A percentile compares a stretch with the other conserved stretches of the same genome.
Conservation (phyloP, 1,284 basidiomycete species). For the Phylloboletellus chloephorus region DNA sequence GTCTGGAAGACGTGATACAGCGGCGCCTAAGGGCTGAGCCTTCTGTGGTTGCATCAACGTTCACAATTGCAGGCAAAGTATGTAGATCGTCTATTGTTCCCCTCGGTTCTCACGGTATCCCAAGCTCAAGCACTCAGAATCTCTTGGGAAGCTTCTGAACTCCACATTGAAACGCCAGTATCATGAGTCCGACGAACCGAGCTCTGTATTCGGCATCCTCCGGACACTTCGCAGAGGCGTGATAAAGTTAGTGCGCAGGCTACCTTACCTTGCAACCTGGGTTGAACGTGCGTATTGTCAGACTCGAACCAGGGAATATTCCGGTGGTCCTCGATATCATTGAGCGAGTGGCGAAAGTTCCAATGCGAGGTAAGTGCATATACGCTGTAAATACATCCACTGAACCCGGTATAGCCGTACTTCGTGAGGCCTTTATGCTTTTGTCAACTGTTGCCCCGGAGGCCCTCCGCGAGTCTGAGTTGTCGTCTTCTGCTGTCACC, state of each 20-base stretch:
- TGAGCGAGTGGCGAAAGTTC: slow-evolving; percentile 27
- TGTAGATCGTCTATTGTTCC: slow-evolving; percentile 3
- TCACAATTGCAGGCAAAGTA: slow-evolving; percentile 21
- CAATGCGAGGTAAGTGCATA: slow-evolving; percentile 32
- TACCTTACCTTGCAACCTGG: slow-evolving; percentile 14
- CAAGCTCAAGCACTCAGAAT: slow-evolving; percentile 24
- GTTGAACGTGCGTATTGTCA: slow-evolving; percentile 27
- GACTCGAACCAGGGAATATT: slow-evolving; percentile 22
- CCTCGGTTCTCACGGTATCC: slow-evolving; percentile 10
- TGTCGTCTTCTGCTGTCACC: slow-evolving; percentile 36
- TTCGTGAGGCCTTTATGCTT: slow-evolving; percentile 49
- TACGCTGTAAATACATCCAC: neutral
- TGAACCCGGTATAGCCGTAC: slow-evolving; percentile 32
- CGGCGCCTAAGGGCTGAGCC: slow-evolving; percentile 14
- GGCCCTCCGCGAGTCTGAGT: slow-evolving; percentile 28
- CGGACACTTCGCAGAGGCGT: slow-evolving; percentile 19
- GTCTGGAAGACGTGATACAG: slow-evolving; percentile 32
- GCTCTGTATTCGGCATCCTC: slow-evolving; percentile 13
- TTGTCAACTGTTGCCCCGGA: slow-evolving; percentile 34
- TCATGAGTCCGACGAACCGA: slow-evolving; percentile 8
- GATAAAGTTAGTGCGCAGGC: slow-evolving; percentile 18
- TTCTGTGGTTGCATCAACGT: slow-evolving; percentile 9
- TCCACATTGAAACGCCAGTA: slow-evolving; percentile 16
- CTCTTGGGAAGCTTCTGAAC: slow-evolving; percentile 16
- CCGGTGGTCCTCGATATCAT: slow-evolving; percentile 41